Base-by-base conservation (phyloP, 2,329 filamentous ascomycete genomes). In the Fonsecaea pedrosoi region DNA sequence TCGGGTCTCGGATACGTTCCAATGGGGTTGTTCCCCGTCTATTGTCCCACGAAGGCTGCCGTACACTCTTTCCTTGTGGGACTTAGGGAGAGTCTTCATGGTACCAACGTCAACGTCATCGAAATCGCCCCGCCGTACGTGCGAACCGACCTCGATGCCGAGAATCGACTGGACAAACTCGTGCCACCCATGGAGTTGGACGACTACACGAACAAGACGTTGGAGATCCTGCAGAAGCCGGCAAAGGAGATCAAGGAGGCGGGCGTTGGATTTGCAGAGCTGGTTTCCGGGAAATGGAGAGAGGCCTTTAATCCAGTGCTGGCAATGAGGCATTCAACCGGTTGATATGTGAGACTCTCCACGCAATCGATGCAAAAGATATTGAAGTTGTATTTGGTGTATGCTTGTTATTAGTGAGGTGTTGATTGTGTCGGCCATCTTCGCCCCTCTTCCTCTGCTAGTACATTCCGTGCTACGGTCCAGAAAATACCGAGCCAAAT, bases 101-200 rank as follows among this genome's bases (percentile, higher is more conserved):
- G 62, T 25, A 73, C 67, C 15, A 77, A 75, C 59, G 69, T 78
- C 48, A 73, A 72, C n/a, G 70, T 79, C 10, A 70, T 77, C 7
- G 77, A 79, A 63, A 70, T 80, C n/a, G 74, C 74, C 1, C 77
- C 77, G 3, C 78, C 77, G 7, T 79, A 79, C 65, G 75, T 78
- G 3, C 76, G 75, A 34, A 80, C 79, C 0, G 75, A 71, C 1
- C 64, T 80, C 1, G 77, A 79, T 59, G 68, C 64, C 18, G 72
- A 65, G 18, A 73, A 73, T 8, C 74, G 71, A 0, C 13, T 67
- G 18, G 75, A 73, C 1, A 73, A 74, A 13, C 71, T 71, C 0
- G 62, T 69, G 37, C 70, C 63, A 13, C 68, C 77, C 1, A 78
- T 79, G 73, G 65, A 74, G 35, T 60, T 79, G 63, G 68, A 72